Percentiles rank a stretch among this genome's conserved stretches.
Evolutionary conservation across 441 rosid genomes (phyloP).

Genomic region (Populus hybrid): DNA sequence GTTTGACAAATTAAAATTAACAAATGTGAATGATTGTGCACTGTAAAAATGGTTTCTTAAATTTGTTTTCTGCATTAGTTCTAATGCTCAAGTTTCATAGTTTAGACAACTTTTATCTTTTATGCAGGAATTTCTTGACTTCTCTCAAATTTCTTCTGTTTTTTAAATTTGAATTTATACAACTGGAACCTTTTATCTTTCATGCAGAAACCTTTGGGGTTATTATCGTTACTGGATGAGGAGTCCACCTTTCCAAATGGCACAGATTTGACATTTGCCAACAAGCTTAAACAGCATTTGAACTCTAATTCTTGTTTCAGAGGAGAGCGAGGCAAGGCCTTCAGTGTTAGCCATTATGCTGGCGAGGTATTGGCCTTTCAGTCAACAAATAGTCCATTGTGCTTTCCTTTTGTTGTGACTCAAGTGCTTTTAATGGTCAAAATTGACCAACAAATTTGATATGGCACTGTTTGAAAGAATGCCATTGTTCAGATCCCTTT

Average conservation of each 20-base stretch:
- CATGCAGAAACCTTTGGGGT: conserved; percentile 90
- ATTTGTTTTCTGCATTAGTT: not conserved
- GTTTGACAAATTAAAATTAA: not conserved
- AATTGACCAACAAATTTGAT: not conserved
- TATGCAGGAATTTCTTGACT: conserved; percentile 10
- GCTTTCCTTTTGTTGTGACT: not conserved
- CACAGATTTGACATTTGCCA: conserved; percentile 89
- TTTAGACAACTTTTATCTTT: not conserved
- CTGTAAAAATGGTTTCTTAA: not conserved
- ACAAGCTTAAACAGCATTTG: conserved; percentile 92
- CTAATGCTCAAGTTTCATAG: not conserved
- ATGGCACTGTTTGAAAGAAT: not conserved
- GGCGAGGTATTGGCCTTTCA: conserved; percentile 65
- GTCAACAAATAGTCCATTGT: not conserved
- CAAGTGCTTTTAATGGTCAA: not conserved
- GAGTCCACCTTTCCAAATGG: conserved; percentile 98
- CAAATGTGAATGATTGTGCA: not conserved
- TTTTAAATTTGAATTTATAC: conserved; percentile 9
- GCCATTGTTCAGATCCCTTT: not conserved
- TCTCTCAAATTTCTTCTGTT: not conserved
- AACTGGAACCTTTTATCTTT: conserved; percentile 10
- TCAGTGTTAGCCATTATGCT: conserved; percentile 87
- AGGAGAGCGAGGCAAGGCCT: conserved; percentile 81
- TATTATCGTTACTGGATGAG: conserved; percentile 87
- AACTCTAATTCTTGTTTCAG: conserved; percentile 68